phyloP scores from a whole-genome alignment of 2,329 filamentous ascomycete genomes.

The Penicillium digitatum region DNA sequence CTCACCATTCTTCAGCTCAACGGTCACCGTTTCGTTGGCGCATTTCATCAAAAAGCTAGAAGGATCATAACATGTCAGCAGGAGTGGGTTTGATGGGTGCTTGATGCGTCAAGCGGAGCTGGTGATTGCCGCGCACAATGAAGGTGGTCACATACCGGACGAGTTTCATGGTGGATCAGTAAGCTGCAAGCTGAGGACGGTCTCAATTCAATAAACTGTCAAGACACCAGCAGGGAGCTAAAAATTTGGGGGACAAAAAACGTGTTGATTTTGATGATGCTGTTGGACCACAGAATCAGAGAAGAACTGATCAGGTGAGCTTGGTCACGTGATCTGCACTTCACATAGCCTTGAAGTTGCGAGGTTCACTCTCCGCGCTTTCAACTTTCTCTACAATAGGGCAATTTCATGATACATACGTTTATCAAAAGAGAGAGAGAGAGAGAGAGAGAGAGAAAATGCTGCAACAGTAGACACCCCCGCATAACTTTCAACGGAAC shows the following conservation, averaged over 20 bases:
- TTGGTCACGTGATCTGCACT: constrained; percentile 5
- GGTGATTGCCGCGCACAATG: not conserved
- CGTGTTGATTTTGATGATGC: constrained; percentile 16
- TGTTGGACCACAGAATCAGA: constrained; percentile 21
- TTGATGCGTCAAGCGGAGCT: constrained; percentile 13
- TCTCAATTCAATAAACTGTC: not conserved
- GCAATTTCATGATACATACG: no score
- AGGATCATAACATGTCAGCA: constrained; percentile 16
- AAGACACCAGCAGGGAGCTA: constrained; percentile 7
- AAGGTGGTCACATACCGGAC: constrained; percentile 66
- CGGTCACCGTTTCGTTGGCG: constrained; percentile 95
- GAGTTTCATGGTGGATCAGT: constrained; percentile 74
- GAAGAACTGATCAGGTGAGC: constrained; percentile 15
- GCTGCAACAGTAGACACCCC: no score
- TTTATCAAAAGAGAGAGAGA: not conserved
- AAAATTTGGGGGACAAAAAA: constrained; percentile 11
- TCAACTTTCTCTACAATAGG: not conserved
- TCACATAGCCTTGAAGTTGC: not conserved
- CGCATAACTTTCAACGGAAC: no score
- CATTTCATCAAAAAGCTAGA: constrained; percentile 98
- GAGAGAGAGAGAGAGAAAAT: no score
- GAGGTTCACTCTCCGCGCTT: not conserved
- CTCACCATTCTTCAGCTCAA: constrained; percentile 96
- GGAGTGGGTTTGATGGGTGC: constrained; percentile 9
- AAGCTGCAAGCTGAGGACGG: not conserved